Base-by-base conservation (phyloP, 2,329 filamentous ascomycete species). In the Aspergillaceae sp. region DNA sequence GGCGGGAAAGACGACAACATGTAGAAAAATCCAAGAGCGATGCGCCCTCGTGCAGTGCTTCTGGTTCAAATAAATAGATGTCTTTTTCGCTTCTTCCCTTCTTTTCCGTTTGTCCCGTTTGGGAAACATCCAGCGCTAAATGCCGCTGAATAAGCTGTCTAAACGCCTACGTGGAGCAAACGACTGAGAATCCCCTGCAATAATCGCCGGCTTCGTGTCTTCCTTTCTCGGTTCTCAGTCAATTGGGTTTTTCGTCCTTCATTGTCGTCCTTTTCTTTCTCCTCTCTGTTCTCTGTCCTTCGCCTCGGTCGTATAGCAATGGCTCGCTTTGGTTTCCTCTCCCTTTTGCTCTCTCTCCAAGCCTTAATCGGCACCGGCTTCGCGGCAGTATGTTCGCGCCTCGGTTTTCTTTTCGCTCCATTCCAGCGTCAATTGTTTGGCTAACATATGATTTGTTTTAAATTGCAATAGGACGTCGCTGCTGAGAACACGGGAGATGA, bases 261-360 rank as follows among this genome's bases (percentile, higher is more conserved):
- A 9, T n/a, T 41, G 9, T 32, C 11, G 10, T 43, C 44, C 47
- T 37, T 44, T 36, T 41, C 40, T 43, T 36, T 29, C 29, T 41
- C 35, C 40, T 44, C 41, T 41, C 38, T 37, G 50, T 47, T 11
- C 26, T 19, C 27, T 43, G 35, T 38, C 40, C 45, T 48, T 47
- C 32, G 42, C 53, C 50, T 49, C 40, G 56, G 51, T 51, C 49
- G 40, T 45, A 52, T 50, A 67, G 74, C 65, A 64, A 92, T 92
- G 87, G 80, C 83, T 71, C 80, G 78, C 63, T 76, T 87, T 69
- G 83, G 82, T 71, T 76, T 86, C 61, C 80, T 86, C 58, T 75
- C 84, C 49, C 72, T 91, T 57, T 71, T 90, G 51, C 73, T 88
- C 68, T 84, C 85, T 51, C 72, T 87, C 59, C 79, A 81, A 65